phyloP scores from a whole-genome alignment of 2,329 filamentous ascomycete species.

The Ascocoryne sarcoides region DNA sequence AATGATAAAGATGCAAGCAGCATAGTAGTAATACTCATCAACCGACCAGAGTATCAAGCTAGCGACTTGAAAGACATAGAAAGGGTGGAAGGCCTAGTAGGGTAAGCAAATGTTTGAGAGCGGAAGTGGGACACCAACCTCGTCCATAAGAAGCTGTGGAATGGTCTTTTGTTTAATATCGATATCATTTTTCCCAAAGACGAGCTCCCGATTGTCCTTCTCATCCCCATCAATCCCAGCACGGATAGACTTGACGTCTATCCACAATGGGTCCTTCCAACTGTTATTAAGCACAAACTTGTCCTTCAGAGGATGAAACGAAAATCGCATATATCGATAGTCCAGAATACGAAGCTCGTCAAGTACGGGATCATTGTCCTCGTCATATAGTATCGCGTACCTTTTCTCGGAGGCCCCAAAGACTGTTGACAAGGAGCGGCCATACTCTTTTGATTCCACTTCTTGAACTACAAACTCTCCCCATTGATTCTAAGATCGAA shows the following conservation, averaged over 20 bases:
- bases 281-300: conserved; percentile 79
- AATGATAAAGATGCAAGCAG: conserved; percentile 87
- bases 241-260: conserved; percentile 63
- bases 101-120: conserved; percentile 10
- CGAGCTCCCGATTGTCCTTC: conserved; percentile 68
- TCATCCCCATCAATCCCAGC: conserved; percentile 82
- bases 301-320: conserved; percentile 80
- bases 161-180: conserved; percentile 87
- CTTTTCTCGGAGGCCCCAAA: conserved; percentile 61
- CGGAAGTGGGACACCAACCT: conserved; percentile 42
- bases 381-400: conserved; percentile 47
- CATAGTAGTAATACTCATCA: conserved; percentile 97
- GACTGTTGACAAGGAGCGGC: conserved; percentile 48
- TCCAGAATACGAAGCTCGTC: conserved; percentile 68
- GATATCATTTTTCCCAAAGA: conserved; percentile 86
- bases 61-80: conserved; percentile 96
- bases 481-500: conserved; percentile 69
- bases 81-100: conserved; percentile 78
- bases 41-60: conserved; percentile 91
- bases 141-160: conserved; percentile 76
- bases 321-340: conserved; percentile 91
- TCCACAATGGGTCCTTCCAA: conserved; percentile 94
- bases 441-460: conserved; percentile 47
- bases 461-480: conserved; percentile 76
- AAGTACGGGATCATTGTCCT: conserved; percentile 73